phyloP scores from a whole-genome alignment of 345 rosid genomes.

The Ceriops decandra region DNA sequence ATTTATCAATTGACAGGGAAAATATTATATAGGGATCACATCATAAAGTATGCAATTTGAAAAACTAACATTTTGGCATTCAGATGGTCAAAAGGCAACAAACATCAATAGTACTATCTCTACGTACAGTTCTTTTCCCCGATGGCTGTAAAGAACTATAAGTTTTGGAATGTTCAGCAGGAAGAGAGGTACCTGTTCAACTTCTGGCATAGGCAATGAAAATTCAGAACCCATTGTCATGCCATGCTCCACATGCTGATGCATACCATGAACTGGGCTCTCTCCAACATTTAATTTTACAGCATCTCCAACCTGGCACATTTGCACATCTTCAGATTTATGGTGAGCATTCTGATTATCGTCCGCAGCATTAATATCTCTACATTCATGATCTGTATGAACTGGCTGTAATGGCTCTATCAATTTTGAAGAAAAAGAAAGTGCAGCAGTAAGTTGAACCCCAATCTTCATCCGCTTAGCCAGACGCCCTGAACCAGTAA shows the following conservation, averaged over 20 bases:
- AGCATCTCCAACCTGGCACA: conserved; percentile 31
- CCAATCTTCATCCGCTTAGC: conserved; percentile 47
- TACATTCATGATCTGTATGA: conserved; percentile 16
- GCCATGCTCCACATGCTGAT: conserved; percentile 22
- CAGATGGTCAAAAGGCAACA: no score
- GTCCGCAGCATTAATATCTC: conserved; percentile 12
- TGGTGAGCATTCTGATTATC: conserved; percentile 8
- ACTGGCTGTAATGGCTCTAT: conserved; percentile 22
- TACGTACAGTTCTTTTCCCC: no score
- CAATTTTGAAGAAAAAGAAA: conserved; percentile 36
- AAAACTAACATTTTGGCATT: no score
- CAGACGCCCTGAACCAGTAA: conserved; percentile 36
- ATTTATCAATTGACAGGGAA: neutral
- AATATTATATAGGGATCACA: neutral
- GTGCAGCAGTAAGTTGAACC: conserved; percentile 18
- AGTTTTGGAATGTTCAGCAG: neutral
- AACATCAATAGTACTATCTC: no score
- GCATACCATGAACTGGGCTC: conserved; percentile 20
- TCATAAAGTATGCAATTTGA: no score
- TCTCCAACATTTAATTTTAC: conserved; percentile 24
- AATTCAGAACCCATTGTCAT: conserved; percentile 37
- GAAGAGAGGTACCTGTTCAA: conserved; percentile 43
- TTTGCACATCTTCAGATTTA: conserved; percentile 21
- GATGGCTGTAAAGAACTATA: no score
- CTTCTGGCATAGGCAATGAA: conserved; percentile 34